Base-by-base conservation (phyloP, 192 early-diverging fungal species). In the Coemansia sp. region DNA sequence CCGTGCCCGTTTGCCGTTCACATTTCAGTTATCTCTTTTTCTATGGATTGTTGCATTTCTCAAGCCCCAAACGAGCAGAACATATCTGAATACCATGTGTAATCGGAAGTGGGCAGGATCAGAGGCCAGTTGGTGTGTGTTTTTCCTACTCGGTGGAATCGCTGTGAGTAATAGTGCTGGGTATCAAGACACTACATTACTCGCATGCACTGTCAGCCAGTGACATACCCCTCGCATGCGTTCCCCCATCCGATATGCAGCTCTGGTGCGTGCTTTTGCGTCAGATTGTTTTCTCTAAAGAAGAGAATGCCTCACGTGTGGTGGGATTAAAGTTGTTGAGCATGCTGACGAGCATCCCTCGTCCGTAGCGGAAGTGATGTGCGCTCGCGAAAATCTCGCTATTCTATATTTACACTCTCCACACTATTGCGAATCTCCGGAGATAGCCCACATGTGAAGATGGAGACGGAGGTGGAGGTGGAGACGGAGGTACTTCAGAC, bases 81-180 rank as follows among this genome's bases (percentile, higher is more conserved):
- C 21, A 18, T 47, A 23, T 47, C 45, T 47, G 42, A 21, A 31
- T 35, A 35, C 34, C n/a, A 31, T 11, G 42, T 41, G 36, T 21
- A 61, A 36, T 25, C 61, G 45, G 61, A 23, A 25, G 31, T n/a
- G 43, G 31, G 21, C n/a, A 39, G 23, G 23, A 34, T 16, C 45
- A 26, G 61, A 64, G 36, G 12, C 23, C 38, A 43, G 13, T 28
- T 48, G 7, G 2, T 4, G 4, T 2, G 47, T 16, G 14, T 16
- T 26, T 53, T 34, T 34, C 16, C 33, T 14, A 34, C 53, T 34
- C 53, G 53, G 53, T 56, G 53, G 53, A 56, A 56, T 56, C 53
- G 16, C 6, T 34, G 53, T 28, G 11, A n/a, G 13, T 2, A 16
- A 2, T 56, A 50, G 8, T 56, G 53, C 14, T 34, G 53, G 31